These are phyloP conservation scores for Cercospora beticola DNA, from an alignment of 2,329 filamentous ascomycete genomes.

Conservation along the genomic window DNA sequence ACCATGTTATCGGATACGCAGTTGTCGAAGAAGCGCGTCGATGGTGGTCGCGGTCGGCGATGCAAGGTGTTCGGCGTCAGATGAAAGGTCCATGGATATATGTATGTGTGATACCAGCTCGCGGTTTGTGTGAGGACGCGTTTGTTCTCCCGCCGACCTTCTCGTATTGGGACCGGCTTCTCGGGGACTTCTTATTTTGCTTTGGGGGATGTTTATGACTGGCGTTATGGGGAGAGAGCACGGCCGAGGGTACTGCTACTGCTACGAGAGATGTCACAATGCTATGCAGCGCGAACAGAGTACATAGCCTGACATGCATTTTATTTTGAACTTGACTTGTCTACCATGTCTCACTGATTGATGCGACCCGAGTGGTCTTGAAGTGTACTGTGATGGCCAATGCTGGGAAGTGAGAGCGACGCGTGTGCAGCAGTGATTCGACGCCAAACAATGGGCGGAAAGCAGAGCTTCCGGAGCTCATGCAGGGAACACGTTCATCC, in stretches of 20 bases:
- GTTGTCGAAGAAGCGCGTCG: not conserved
- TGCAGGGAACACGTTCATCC: not conserved
- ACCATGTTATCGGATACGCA: conserved; percentile 11
- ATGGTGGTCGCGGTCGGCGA: conserved; percentile 4
- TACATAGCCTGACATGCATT: conserved; percentile 23
- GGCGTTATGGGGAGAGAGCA: conserved; percentile 18
- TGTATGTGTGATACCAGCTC: conserved; percentile 22
- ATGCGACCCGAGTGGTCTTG: not conserved
- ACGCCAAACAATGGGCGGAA: not conserved
- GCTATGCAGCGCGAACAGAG: conserved; percentile 19
- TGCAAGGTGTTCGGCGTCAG: conserved; percentile 18
- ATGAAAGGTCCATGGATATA: conserved; percentile 13
- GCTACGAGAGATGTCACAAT: conserved; percentile 23
- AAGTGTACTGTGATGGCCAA: not conserved
- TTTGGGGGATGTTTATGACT: conserved; percentile 17
- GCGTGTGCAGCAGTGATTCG: conserved; percentile 5
- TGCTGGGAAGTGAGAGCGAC: not conserved
- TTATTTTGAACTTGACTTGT: conserved; percentile 5
- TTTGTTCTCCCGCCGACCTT: conserved; percentile 11
- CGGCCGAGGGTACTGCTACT: conserved; percentile 9
- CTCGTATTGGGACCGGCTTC: conserved; percentile 9
- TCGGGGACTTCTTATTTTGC: conserved; percentile 6
- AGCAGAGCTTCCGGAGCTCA: not conserved
- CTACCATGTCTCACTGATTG: not conserved
- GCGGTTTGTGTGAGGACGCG: conserved; percentile 5